Base-by-base conservation (phyloP, 306 rosid genomes). In the Arachis stenosperma region DNA sequence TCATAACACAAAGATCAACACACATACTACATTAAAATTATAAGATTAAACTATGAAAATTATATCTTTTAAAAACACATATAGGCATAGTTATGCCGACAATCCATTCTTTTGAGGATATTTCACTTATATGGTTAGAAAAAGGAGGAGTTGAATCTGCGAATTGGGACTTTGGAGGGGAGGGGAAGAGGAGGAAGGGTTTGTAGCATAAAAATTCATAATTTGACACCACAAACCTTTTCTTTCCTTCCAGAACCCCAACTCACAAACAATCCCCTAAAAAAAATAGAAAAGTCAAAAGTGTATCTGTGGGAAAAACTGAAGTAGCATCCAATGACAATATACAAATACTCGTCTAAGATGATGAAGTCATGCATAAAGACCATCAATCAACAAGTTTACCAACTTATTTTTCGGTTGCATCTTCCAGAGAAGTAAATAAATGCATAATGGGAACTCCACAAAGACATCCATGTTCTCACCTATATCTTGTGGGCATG, bases 401-500 rank as follows among this genome's bases (percentile, higher is more conserved):
- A 75, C 33, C 70, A 71, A 56, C 54, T 48, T 54, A 79, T 11
- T 56, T 78, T 55, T 71, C 29, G 11, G 27, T 46, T 65, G 71
- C 51, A 65, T 46, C 65, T 59, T 57, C 30, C 13, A 36, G 14
- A 51, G 61, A 65, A 54, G 7, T 61, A 69, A 65, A 37, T 63
- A 62, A 75, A 50, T 58, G 61, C 37, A 3, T 43, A 33, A 48
- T 69, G 65, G 61, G 62, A 62, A 79, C 7, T 5, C 73, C 39
- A 61, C 5, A 75, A 44, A 57, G 56, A 40, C 41, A 76, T 55
- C 22, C 30, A 14, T 57, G 39, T 63, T 70, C 92, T 81, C 73
- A 95, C 99, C 99, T 84, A 95, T 86, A 81, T 95, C 98, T 53
- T 82, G 75, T 0, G 96, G 83, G 84, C 91, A 88, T 67, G 89